Evolutionary conservation across 345 rosid genomes (phyloP).

Genomic region (Rubroshorea leprosula): DNA sequence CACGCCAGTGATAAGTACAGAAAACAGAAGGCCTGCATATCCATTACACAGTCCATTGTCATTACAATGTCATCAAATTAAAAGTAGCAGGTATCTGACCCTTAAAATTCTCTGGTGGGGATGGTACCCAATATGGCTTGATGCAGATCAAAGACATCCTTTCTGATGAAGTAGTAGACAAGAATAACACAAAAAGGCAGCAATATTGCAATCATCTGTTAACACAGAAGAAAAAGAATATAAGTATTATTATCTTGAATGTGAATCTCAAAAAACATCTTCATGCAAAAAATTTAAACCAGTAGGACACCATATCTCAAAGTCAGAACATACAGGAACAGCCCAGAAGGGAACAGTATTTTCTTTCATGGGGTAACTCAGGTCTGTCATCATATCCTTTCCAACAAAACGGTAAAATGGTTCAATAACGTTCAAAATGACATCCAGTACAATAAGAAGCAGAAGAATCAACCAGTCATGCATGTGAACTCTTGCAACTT

Average conservation of each 20-base stretch:
- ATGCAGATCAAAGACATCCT: constrained; percentile 70
- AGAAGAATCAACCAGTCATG: background rate
- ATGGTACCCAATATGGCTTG: constrained; percentile 66
- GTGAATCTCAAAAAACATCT: background rate
- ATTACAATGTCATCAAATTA: too few species aligned
- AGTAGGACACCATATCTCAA: too few species aligned
- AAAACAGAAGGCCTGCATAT: background rate
- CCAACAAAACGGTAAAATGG: background rate
- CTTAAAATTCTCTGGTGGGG: too few species aligned
- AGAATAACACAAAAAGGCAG: constrained; percentile 49
- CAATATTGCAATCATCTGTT: constrained; percentile 59
- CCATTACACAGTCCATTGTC: too few species aligned
- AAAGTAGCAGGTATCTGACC: too few species aligned
- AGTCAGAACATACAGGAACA: background rate
- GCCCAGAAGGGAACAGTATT: background rate
- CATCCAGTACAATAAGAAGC: background rate
- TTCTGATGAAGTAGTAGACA: constrained; percentile 55
- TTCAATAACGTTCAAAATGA: background rate
- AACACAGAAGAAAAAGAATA: background rate
- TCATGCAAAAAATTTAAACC: too few species aligned
- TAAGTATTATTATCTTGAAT: too few species aligned
- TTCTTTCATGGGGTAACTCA: background rate
- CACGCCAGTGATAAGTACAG: background rate
- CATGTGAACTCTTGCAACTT: background rate
- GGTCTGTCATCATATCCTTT: background rate